Percentiles rank a stretch among this genome's conserved stretches.
phyloP scores from a whole-genome alignment of 192 early-diverging fungal genomes.

The Lunasporangiospora selenospora region DNA sequence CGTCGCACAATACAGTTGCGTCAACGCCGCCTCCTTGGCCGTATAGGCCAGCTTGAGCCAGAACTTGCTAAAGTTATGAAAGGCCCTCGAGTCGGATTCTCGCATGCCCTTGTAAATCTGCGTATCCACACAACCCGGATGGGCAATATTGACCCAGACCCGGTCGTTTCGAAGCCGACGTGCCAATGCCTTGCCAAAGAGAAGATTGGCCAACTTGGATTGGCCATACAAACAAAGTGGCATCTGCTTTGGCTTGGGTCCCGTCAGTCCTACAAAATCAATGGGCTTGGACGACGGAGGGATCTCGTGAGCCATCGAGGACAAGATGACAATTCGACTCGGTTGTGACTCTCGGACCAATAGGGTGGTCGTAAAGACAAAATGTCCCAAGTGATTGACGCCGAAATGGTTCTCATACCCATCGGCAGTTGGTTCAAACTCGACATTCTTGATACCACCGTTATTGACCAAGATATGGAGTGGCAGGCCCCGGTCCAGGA shows the following conservation, averaged over 20 bases:
- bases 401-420: conserved; percentile 55
- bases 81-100: background rate
- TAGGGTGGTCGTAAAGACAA: conserved; percentile 45
- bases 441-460: conserved; percentile 45
- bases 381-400: conserved; percentile 58
- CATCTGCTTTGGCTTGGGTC: background rate
- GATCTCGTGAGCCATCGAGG: conserved; percentile 29
- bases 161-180: conserved; percentile 8
- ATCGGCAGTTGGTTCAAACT: conserved; percentile 47
- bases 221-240: conserved; percentile 44
- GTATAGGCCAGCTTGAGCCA: conserved; percentile 2
- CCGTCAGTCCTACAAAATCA: background rate
- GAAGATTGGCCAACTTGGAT: conserved; percentile 57
- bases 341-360: conserved; percentile 13
- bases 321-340: conserved; percentile 17
- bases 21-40: conserved; percentile 40
- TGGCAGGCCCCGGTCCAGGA: conserved; percentile 15
- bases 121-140: conserved; percentile 14
- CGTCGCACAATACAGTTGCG: conserved; percentile 49
- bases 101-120: background rate
- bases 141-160: conserved; percentile 11
- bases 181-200: conserved; percentile 40
- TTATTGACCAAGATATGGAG: conserved; percentile 52
- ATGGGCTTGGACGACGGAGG: background rate
- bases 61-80: background rate